Percentiles rank a stretch among this genome's conserved stretches.
These are phyloP conservation scores for Vitis rotundifolia DNA, from an alignment of 164 flowering plant species.

Conservation along the genomic window DNA sequence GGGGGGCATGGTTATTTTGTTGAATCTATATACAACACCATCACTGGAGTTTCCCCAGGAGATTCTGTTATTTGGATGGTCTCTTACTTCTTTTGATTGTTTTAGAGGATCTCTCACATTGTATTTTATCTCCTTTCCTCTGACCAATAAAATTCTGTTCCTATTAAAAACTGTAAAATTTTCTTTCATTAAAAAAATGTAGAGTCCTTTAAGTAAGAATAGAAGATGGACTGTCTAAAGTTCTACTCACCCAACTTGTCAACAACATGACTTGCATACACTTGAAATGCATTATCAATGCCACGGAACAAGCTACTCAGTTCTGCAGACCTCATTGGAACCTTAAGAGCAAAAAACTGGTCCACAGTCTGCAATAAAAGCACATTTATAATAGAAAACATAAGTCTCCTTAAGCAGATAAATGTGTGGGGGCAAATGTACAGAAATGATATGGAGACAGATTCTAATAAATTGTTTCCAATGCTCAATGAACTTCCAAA, in stretches of 20 bases:
- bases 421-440: background rate
- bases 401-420: background rate
- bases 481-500: background rate
- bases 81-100: too few relatives aligned
- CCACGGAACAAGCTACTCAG: conserved; percentile 74
- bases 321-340: conserved; percentile 88
- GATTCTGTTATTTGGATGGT: too few relatives aligned
- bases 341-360: conserved; percentile 83
- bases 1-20: too few relatives aligned
- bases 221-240: too few relatives aligned
- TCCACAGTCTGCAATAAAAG: conserved; percentile 76
- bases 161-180: too few relatives aligned
- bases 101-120: too few relatives aligned
- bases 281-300: conserved; percentile 93
- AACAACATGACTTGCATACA: conserved; percentile 64
- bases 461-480: background rate
- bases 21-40: too few relatives aligned
- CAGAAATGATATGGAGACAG: background rate
- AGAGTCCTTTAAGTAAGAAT: background rate
- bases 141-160: too few relatives aligned
- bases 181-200: background rate
- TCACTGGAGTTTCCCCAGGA: too few relatives aligned
- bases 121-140: too few relatives aligned
- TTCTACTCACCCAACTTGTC: conserved; percentile 63
- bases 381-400: background rate